Base-by-base conservation (phyloP, 345 rosid species). In the Firmiana major region DNA sequence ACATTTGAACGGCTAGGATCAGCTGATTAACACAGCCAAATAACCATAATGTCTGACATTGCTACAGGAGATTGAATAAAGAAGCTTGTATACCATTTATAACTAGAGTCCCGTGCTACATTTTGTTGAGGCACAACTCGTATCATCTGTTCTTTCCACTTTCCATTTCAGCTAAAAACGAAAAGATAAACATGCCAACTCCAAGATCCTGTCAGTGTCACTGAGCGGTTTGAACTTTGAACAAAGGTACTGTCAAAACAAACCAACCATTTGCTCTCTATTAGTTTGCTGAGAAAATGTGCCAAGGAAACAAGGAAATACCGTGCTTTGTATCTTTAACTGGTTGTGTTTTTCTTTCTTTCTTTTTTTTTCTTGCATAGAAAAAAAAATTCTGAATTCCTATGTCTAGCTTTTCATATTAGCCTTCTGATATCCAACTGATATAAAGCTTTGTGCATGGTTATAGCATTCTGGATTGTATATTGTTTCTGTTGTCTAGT, bases 191-290 rank as follows among this genome's bases (percentile, higher is more conserved):
- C 46, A 71, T 71, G 75, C 11, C 1, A 71, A 71, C 60, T n/a
- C 16, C 57, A 15, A 46, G 21, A 45, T 4, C 24, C 15, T 71
- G 62, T 71, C 62, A 11, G 62, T 71, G 75, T 71, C 62, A 11
- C 75, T 71, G 75, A 71, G 17, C 45, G 40, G 59, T 70, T 70
- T 62, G 65, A 60, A 26, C 38, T 60, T 60, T 48, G 19, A 70
- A 5, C 11, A 71, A 54, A 71, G 63, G 63, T 71, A 53, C 31
- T 34, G 19, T 36, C 46, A 34, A 53, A 71, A 53, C 48, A 71
- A n/a, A 71, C 11, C 63, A 3, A 71, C 63, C 46, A n/a, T 54
- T 48, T 71, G 40, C 19, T 53, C 19, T 19, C 75, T n/a, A 31
- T 71, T 71, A 5, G 63, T 71, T 71, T 53, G 10, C 31, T 10